These are phyloP conservation scores for Acanthamoeba quina DNA, from an alignment of 208 protist genomes.

Conservation along the genomic window DNA sequence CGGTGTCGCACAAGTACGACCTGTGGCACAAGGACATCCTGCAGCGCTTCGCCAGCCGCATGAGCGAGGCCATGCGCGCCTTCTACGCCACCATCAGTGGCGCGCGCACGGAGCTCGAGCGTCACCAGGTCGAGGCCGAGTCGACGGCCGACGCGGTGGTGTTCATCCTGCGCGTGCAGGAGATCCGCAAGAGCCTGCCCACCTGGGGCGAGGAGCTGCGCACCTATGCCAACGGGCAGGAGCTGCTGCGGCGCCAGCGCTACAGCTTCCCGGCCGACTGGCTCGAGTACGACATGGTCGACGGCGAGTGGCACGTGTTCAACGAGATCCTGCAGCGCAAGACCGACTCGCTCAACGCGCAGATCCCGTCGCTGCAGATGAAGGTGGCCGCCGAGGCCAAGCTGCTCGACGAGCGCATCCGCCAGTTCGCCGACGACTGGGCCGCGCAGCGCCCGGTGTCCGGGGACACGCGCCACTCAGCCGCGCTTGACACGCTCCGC, in stretches of 20 bases:
- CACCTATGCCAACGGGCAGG: constrained; percentile 83
- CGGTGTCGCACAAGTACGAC: constrained; percentile 93
- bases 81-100: constrained; percentile 75
- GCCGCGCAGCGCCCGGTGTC: constrained; percentile 82
- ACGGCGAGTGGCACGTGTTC: constrained; percentile 95
- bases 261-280: constrained; percentile 95
- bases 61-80: constrained; percentile 79
- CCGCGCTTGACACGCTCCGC: constrained; percentile 88
- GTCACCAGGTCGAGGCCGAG: constrained; percentile 87
- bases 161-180: constrained; percentile 91
- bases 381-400: constrained; percentile 82
- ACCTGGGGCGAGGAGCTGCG: constrained; percentile 68
- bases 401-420: constrained; percentile 78
- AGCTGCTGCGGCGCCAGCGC: constrained; percentile 92
- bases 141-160: constrained; percentile 94
- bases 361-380: constrained; percentile 80
- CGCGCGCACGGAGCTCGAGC: constrained; percentile 86
- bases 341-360: constrained; percentile 92
- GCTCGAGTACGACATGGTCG: constrained; percentile 93
- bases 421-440: constrained; percentile 85
- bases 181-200: constrained; percentile 86
- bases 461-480: constrained; percentile 79
- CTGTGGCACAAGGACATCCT: constrained; percentile 92
- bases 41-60: constrained; percentile 83
- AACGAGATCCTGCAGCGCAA: constrained; percentile 95